Base-by-base conservation (phyloP, 1,284 basidiomycete species). In the Rhodotorula sp. region DNA sequence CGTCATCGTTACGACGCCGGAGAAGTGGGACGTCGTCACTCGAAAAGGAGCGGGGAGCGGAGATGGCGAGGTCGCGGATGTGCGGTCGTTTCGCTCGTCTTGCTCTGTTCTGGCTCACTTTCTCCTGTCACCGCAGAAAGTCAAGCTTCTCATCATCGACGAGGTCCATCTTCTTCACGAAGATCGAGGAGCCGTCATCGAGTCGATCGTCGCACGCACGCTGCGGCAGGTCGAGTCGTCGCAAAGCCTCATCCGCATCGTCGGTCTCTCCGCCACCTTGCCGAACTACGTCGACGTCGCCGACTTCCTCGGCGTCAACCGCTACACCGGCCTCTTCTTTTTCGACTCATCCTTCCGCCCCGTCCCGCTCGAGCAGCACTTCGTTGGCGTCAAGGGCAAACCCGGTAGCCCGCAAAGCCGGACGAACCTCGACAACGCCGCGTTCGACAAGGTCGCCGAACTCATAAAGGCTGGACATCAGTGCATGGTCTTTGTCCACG, bases 21-120 rank as follows among this genome's bases (percentile, higher is more conserved):
- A 99, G 80, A 99, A 99, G 81, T 99, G 96, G 96, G 96, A 99
- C 76, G 96, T 99, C 0, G 96, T 99, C 1, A 99, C 96, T 11
- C 85, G 96, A 70, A 99, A 97, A 79, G 94, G 95, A 0, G 93
- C 91, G 0, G 94, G 95, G 11, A 94, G 98, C 81, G 94, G 94
- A 20, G 76, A 77, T 34, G 74, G 74, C n/a, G 94, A 98, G 79
- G 84, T 99, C 32, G 92, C 92, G 27, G 89, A 91, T 62, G 93
- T 94, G 71, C 66, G 88, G 79, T 15, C 4, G 7, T 7, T 15
- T 5, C 1, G 0, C 13, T 19, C 27, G 11, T 8, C 13, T 7
- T 2, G 22, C 44, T 1, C 2, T 6, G 5, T 7, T 17, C 7
- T 15, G 2, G 11, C 15, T 34, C 10, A 36, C 44, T 51, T 8